A percentile compares a stretch with the other conserved stretches of the same genome.
Evolutionary conservation across 1,284 basidiomycete genomes (phyloP).

Genomic region (Trichosporon ovoides): DNA sequence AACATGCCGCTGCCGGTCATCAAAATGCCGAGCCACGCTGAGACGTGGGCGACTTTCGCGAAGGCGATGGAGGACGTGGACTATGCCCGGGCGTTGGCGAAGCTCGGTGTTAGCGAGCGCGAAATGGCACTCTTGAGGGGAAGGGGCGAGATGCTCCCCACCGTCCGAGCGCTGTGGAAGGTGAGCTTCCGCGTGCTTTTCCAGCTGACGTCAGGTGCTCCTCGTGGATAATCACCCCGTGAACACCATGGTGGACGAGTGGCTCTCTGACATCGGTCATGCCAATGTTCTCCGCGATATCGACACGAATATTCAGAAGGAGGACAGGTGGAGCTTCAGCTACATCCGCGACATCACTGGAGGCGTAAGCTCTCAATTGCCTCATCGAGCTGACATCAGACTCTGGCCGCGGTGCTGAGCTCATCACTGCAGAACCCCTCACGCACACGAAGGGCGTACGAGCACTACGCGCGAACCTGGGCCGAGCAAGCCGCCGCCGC

Average conservation of each 20-base stretch:
- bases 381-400: conserved; percentile 11
- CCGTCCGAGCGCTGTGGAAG: conserved; percentile 23
- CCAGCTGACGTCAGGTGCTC: conserved; percentile 8
- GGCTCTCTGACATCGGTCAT: conserved; percentile 15
- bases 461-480: conserved; percentile 20
- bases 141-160: conserved; percentile 12
- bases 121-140: conserved; percentile 6
- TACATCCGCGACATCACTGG: conserved; percentile 28
- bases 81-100: not conserved
- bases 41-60: conserved; percentile 57
- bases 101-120: not conserved
- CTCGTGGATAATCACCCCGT: conserved; percentile 4
- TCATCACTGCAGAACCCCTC: conserved; percentile 23
- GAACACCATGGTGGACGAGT: conserved; percentile 19
- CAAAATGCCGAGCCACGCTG: conserved; percentile 53
- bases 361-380: conserved; percentile 23
- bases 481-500: conserved; percentile 28
- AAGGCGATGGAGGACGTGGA: conserved; percentile 12
- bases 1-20: conserved; percentile 67
- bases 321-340: conserved; percentile 15
- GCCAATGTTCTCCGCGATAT: conserved; percentile 11
- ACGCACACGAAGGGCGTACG: not conserved
- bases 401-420: conserved; percentile 14
- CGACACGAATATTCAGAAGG: conserved; percentile 3
- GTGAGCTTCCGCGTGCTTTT: conserved; percentile 3